These are phyloP conservation scores for Ambrosia trifida DNA, from an alignment of 129 eudicot genomes.

Conservation along the genomic window DNA sequence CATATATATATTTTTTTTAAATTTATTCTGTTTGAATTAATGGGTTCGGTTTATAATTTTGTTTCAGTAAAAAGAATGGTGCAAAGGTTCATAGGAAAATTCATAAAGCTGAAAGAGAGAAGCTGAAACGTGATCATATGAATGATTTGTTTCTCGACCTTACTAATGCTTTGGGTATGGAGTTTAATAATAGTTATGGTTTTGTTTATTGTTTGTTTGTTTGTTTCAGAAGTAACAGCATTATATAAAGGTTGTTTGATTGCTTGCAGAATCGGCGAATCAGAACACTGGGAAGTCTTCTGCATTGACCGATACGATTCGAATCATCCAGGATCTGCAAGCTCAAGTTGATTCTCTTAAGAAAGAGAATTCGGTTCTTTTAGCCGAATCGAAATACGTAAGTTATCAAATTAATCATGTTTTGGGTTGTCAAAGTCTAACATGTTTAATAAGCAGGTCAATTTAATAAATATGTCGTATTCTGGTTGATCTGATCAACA, in stretches of 20 bases:
- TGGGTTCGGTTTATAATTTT: background rate
- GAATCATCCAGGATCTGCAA: conserved; percentile 52
- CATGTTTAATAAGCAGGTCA: too few species aligned
- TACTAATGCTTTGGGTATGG: conserved; percentile 53
- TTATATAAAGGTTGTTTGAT: background rate
- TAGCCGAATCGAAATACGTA: conserved; percentile 81
- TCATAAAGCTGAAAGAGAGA: conserved; percentile 88
- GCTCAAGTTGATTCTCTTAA: conserved; percentile 66
- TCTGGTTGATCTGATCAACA: too few species aligned
- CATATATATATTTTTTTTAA: background rate
- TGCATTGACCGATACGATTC: conserved; percentile 56
- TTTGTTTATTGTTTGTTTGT: background rate
- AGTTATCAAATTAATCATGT: conserved; percentile 22
- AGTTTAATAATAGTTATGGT: background rate
- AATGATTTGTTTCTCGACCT: conserved; percentile 61
- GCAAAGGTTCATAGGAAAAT: conserved; percentile 60
- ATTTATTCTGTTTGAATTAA: background rate
- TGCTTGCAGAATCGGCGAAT: conserved; percentile 46
- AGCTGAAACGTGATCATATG: conserved; percentile 73
- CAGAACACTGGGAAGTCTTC: conserved; percentile 67
- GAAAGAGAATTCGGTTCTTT: conserved; percentile 63
- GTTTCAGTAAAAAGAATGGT: conserved; percentile 41
- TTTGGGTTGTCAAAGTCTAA: too few species aligned
- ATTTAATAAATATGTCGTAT: too few species aligned
- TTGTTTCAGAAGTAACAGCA: background rate